Evolutionary conservation across 176 grass and related monocot species (phyloP).

Genomic region (Oryza meridionalis): DNA sequence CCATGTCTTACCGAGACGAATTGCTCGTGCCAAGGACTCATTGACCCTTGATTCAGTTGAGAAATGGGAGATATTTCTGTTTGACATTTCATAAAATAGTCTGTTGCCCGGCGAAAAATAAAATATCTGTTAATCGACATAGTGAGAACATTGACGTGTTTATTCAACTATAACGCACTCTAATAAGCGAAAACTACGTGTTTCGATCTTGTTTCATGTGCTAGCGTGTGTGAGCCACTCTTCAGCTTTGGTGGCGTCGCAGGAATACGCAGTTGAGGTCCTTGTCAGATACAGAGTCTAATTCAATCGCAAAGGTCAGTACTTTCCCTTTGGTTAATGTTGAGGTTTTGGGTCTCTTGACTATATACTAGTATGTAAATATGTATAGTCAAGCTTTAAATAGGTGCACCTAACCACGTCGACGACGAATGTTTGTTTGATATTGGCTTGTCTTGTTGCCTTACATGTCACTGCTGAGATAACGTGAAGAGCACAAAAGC

Average conservation of each 20-base stretch:
- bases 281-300: not conserved
- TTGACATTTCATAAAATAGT: not conserved
- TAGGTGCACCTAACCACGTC: not conserved
- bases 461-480: not conserved
- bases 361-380: not conserved
- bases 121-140: not conserved
- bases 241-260: not conserved
- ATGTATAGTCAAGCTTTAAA: not conserved
- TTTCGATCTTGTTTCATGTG: not conserved
- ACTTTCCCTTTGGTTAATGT: not conserved
- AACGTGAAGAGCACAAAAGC: not conserved
- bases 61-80: not conserved
- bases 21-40: not conserved
- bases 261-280: not conserved
- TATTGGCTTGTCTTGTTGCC: not conserved
- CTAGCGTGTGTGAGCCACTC: not conserved
- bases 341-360: not conserved
- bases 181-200: not conserved
- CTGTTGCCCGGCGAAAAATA: too few relatives aligned
- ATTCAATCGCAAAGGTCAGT: not conserved
- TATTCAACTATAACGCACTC: not conserved
- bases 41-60: not conserved
- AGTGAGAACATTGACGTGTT: conserved; percentile 3
- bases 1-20: not conserved
- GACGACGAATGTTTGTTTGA: not conserved